These are phyloP conservation scores for Pleurotus cornucopiae DNA, from an alignment of 768 basidiomycete genomes.

Conservation along the genomic window DNA sequence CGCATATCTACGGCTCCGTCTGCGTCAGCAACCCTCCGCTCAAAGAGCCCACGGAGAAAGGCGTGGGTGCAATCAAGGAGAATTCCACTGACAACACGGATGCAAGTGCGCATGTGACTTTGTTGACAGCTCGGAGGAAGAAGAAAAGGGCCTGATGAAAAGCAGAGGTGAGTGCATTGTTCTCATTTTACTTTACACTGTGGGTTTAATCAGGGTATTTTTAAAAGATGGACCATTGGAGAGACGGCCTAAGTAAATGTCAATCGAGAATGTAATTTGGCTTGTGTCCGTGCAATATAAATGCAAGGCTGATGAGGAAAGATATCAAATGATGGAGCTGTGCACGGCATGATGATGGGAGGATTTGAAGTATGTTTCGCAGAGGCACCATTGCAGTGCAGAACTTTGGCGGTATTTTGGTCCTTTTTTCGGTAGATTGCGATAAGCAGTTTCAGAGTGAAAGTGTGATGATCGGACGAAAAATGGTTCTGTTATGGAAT, in stretches of 20 bases:
- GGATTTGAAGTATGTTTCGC: background rate
- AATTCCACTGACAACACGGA: conserved; percentile 7
- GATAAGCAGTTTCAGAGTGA: background rate
- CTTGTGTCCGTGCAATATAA: no score
- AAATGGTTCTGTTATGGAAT: background rate
- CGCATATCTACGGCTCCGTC: conserved; percentile 57
- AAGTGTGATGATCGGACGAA: conserved; percentile 4
- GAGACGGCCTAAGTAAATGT: no score
- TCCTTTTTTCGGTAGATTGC: conserved; percentile 2
- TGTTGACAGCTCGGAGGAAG: conserved; percentile 58
- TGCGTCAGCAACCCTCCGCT: conserved; percentile 45
- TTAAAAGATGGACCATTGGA: background rate
- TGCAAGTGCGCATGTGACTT: conserved; percentile 37
- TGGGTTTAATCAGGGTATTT: background rate
- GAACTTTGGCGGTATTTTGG: background rate
- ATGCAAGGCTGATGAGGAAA: no score
- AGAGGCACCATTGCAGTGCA: conserved; percentile 2
- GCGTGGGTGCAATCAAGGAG: conserved; percentile 1
- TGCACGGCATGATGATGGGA: no score
- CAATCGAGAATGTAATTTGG: no score
- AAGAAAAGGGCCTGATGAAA: conserved; percentile 35
- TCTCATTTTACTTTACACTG: background rate
- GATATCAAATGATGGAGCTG: no score
- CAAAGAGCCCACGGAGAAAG: conserved; percentile 7
- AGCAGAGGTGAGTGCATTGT: background rate